These are phyloP conservation scores for Flagelloscypha sp. DNA, from an alignment of 768 basidiomycete genomes.

Conservation along the genomic window DNA sequence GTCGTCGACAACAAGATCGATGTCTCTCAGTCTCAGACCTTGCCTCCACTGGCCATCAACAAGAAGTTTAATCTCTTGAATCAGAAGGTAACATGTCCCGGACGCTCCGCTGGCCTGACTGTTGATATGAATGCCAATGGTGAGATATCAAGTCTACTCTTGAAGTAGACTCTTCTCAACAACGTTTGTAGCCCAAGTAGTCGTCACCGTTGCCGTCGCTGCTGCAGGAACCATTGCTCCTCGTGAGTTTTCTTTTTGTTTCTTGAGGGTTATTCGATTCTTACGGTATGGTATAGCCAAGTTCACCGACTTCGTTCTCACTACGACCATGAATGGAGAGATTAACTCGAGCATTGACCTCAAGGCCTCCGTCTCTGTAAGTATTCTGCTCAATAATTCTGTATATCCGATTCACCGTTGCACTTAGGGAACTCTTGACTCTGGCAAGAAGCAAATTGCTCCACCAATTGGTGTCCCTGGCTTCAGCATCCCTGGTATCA, in stretches of 20 bases:
- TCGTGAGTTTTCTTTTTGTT: too few species aligned
- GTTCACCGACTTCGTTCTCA: too few species aligned
- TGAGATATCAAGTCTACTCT: too few species aligned
- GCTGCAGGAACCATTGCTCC: slow-evolving; percentile 39
- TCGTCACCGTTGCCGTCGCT: slow-evolving; percentile 35
- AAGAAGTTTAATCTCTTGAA: slow-evolving; percentile 24
- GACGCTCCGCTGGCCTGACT: slow-evolving; percentile 15
- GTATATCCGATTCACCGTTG: too few species aligned
- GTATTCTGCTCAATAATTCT: too few species aligned
- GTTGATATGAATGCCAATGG: slow-evolving; percentile 24
- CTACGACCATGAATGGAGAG: slow-evolving; percentile 26
- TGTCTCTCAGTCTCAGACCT: slow-evolving; percentile 19
- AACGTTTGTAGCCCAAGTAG: too few species aligned
- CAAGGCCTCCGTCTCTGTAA: too few species aligned
- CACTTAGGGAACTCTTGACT: slow-evolving; percentile 29
- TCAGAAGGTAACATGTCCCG: slow-evolving; percentile 15
- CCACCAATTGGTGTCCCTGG: slow-evolving; percentile 36
- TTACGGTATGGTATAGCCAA: too few species aligned
- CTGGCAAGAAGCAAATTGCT: slow-evolving; percentile 34
- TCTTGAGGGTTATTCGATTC: too few species aligned
- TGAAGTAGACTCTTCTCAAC: too few species aligned
- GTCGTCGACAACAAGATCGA: slow-evolving; percentile 23
- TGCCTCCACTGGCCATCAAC: slow-evolving; percentile 24
- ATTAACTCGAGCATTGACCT: slow-evolving; percentile 31
- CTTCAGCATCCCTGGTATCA: slow-evolving; percentile 40